A percentile compares a stretch with the other conserved stretches of the same genome.
These are phyloP conservation scores for Parafenestella ontariensis DNA, from an alignment of 2,329 filamentous ascomycete species.

Conservation along the genomic window DNA sequence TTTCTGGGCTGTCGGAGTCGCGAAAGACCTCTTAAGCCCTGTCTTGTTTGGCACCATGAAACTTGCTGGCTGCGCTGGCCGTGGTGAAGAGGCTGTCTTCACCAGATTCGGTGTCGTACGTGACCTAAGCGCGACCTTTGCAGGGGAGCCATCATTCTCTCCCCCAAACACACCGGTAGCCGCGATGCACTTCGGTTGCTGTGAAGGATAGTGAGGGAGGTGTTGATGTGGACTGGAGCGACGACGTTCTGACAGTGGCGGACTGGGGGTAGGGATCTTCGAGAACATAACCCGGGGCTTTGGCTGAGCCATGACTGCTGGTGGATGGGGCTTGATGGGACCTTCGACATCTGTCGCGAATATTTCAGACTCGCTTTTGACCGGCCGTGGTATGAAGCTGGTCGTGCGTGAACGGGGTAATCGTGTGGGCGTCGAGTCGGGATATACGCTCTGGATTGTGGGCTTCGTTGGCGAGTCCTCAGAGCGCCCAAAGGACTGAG, in stretches of 20 bases:
- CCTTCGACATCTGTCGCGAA: conserved; percentile 8
- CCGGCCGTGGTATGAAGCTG: conserved; percentile 42
- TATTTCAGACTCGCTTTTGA: conserved; percentile 15
- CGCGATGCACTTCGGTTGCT: conserved; percentile 25
- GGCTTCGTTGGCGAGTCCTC: not conserved
- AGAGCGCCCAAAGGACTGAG: conserved; percentile 2
- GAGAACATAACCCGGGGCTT: conserved; percentile 17
- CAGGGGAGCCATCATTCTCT: conserved; percentile 10
- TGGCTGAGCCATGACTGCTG: conserved; percentile 7
- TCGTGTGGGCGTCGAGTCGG: conserved; percentile 24
- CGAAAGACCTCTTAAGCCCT: conserved; percentile 13
- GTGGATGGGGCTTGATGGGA: conserved; percentile 6
- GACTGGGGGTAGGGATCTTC: conserved; percentile 42
- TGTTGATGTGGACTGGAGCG: conserved; percentile 39
- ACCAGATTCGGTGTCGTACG: conserved; percentile 40
- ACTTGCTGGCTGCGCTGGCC: conserved; percentile 3
- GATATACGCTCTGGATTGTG: conserved; percentile 7
- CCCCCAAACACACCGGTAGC: conserved; percentile 23
- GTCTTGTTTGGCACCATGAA: conserved; percentile 29
- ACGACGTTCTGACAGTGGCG: conserved; percentile 23
- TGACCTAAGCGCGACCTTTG: conserved; percentile 31
- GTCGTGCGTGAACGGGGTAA: conserved; percentile 40
- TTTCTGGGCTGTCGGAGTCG: conserved; percentile 14
- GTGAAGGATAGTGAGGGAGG: conserved; percentile 13
- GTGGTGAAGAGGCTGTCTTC: conserved; percentile 15